Conservation (phyloP, 306 rosid species). For the Luffa aegyptiaca region DNA sequence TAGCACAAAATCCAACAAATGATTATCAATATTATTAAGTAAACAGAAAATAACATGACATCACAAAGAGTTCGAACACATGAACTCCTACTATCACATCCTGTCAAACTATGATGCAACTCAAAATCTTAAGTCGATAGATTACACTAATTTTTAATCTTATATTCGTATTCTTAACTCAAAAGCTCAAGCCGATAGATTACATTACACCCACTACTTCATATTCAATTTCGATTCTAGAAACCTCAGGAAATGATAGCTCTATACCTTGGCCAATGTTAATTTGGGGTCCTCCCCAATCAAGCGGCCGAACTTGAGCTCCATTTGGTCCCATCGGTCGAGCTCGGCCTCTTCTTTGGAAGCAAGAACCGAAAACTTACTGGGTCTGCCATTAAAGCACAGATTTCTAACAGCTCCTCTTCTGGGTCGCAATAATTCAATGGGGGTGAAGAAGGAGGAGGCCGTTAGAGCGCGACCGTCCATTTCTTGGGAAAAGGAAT, state of each 20-base stretch:
- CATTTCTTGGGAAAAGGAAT: slow-evolving; percentile 26
- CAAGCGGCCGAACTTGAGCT: slow-evolving; percentile 82
- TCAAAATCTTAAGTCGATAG: background rate
- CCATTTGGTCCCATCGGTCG: slow-evolving; percentile 67
- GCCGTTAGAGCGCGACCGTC: slow-evolving; percentile 43
- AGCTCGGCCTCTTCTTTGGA: slow-evolving; percentile 52
- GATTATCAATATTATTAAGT: background rate
- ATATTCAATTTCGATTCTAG: background rate
- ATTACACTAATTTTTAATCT: background rate
- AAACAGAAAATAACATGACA: background rate
- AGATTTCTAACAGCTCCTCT: slow-evolving; percentile 15
- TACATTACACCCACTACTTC: background rate
- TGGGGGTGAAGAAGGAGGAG: slow-evolving; percentile 22
- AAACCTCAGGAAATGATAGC: too few species aligned
- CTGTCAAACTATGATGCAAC: background rate
- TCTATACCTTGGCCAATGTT: slow-evolving; percentile 63
- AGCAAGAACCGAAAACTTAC: slow-evolving; percentile 30
- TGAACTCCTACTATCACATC: background rate
- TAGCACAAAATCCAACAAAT: background rate
- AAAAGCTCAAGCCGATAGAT: background rate
- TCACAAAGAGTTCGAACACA: background rate
- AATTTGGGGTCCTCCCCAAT: slow-evolving; percentile 92
- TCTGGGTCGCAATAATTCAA: slow-evolving; percentile 25
- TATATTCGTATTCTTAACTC: background rate
- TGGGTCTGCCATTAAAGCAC: slow-evolving; percentile 21